Base-by-base conservation (phyloP, 768 basidiomycete genomes). In the Floccularia luteovirens region DNA sequence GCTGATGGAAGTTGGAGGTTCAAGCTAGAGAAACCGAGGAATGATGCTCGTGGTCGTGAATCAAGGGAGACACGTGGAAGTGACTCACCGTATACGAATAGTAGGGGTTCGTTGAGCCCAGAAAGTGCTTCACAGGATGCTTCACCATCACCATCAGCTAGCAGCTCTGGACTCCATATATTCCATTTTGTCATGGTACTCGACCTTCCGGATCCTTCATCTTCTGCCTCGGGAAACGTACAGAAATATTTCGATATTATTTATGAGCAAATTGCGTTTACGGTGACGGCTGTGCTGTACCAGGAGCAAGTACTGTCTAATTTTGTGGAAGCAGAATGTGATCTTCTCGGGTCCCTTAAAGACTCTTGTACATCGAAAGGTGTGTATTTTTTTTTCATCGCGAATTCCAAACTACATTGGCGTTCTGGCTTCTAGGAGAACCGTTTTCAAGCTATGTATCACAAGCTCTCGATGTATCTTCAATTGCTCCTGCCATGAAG, bases 131-230 rank as follows among this genome's bases (percentile, higher is more conserved):
- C 65, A 6, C 63, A 66, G 2, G 66, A 65, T 37, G 64, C 67
- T 30, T 41, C 57, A 1, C 54, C 57, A 2, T 41, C 57, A 1
- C 54, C 57, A 2, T 42, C 60, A 12, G 45, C 53, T 10, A 58
- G 56, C 24, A 64, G 56, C 36, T 61, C 69, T 4, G 80, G 80
- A 76, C 56, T 90, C 33, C 72, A 83, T 49, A 82, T 73, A 38
- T 91, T 96, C 58, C 87, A 94, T 60, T 67, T 96, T 45, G 83
- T 91, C 7, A 59, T 94, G 38, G 89, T 93, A 12, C 66, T 93
- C 35, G 91, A 96, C 59, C 68, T 86, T 16, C 92, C 92, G 2
- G 90, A 94, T 58, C 89, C 91, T 6, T 88, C 88, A 6, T 90
- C 85, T 10, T 84, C 83, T 5, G 77, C 81, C 16, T 82, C 80